Percentiles rank a stretch among this genome's conserved stretches.
Evolutionary conservation across 2,329 filamentous ascomycete genomes (phyloP).

Genomic region (Endothia cerciana): DNA sequence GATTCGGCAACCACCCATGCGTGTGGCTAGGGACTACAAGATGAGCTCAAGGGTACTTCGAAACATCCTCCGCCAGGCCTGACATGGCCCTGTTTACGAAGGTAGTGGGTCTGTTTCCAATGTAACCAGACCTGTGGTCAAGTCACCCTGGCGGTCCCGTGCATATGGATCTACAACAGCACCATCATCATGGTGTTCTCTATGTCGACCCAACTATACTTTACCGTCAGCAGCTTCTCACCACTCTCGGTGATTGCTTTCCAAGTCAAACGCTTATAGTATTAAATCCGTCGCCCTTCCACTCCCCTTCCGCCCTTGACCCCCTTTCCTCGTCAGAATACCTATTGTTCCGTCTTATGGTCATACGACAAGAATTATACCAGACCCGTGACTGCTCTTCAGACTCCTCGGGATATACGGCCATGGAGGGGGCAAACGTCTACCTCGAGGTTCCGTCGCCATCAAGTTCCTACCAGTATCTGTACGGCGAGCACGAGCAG

Average conservation of each 20-base stretch:
- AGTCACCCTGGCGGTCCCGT: conserved; percentile 12
- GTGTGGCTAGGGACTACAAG: conserved; percentile 2
- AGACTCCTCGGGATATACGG: background rate
- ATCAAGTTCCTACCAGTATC: conserved; percentile 38
- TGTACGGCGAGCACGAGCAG: conserved; percentile 42
- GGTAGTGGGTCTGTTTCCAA: conserved; percentile 15
- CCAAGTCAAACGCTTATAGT: conserved; percentile 23
- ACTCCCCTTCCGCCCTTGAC: background rate
- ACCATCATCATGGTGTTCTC: conserved; percentile 13
- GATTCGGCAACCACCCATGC: background rate
- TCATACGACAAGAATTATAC: conserved; percentile 12
- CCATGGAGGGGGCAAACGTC: conserved; percentile 40
- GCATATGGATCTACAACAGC: conserved; percentile 9
- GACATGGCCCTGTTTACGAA: conserved; percentile 3
- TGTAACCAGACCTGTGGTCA: conserved; percentile 23
- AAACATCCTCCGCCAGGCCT: conserved; percentile 2
- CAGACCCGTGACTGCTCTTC: conserved; percentile 7
- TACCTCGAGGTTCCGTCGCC: conserved; percentile 41
- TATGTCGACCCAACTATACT: conserved; percentile 4
- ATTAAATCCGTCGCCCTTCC: conserved; percentile 19
- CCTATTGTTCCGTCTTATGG: conserved; percentile 2
- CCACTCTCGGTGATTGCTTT: conserved; percentile 7
- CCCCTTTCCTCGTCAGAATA: conserved; percentile 2
- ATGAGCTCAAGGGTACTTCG: conserved; percentile 19
- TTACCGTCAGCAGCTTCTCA: conserved; percentile 19